These are phyloP conservation scores for Phytophthora boehmeriae DNA, from an alignment of 352 stramenopile species.

Conservation along the genomic window DNA sequence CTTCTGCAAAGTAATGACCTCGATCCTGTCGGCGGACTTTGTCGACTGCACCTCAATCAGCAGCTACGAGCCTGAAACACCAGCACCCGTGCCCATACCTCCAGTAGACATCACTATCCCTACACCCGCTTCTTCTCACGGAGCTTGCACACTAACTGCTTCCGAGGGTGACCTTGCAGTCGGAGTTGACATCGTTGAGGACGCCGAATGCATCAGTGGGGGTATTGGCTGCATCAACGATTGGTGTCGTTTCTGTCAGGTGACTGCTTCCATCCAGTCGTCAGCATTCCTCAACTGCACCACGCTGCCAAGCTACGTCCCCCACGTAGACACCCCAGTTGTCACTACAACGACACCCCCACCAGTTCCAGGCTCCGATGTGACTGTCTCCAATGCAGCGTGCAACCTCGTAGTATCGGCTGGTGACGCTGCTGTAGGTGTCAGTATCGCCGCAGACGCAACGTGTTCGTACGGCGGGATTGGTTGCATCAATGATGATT, in stretches of 20 bases:
- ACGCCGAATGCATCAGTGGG: conserved; percentile 27
- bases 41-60: conserved; percentile 26
- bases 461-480: conserved; percentile 29
- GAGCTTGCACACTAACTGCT: conserved; percentile 12
- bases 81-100: conserved; percentile 5
- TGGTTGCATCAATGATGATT: conserved; percentile 41
- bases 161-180: conserved; percentile 32
- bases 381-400: conserved; percentile 6
- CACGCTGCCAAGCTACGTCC: conserved; percentile 1
- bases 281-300: conserved; percentile 26
- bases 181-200: conserved; percentile 35
- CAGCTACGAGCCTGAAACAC: background rate
- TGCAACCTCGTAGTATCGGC: conserved; percentile 23
- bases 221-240: conserved; percentile 44
- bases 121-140: conserved; percentile 1
- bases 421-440: conserved; percentile 32
- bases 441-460: conserved; percentile 34
- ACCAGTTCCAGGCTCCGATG: background rate
- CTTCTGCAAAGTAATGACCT: conserved; percentile 41
- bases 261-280: conserved; percentile 23
- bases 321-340: conserved; percentile 3
- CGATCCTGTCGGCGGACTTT: conserved; percentile 30
- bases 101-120: background rate
- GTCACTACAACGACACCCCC: conserved; percentile 4
- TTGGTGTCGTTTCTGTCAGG: conserved; percentile 49